A percentile compares a stretch with the other conserved stretches of the same genome.
Evolutionary conservation across 2,329 filamentous ascomycete genomes (phyloP).

Genomic region (Didymella sp.): DNA sequence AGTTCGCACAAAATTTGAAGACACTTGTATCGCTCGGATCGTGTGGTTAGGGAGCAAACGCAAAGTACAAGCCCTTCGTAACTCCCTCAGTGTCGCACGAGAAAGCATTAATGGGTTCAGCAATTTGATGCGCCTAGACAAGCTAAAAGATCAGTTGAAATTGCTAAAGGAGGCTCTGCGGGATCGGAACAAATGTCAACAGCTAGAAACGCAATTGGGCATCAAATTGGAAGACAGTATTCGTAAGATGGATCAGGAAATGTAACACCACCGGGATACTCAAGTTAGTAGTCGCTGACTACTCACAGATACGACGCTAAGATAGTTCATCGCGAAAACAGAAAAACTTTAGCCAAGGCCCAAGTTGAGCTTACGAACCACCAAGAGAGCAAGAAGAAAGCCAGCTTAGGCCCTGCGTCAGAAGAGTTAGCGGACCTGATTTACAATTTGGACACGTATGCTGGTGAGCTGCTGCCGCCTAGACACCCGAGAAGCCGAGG

Average conservation of each 20-base stretch:
- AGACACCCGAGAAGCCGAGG: not conserved
- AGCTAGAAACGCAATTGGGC: not conserved
- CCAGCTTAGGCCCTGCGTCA: not conserved
- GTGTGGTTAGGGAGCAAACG: not conserved
- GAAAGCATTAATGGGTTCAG: conserved; percentile 1
- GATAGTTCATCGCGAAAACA: not conserved
- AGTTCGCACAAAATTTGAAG: not conserved
- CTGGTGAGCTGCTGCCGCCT: not conserved
- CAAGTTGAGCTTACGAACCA: not conserved
- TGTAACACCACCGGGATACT: not conserved
- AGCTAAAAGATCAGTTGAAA: not conserved
- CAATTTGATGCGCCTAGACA: not conserved
- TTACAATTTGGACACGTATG: not conserved
- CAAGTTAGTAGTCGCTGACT: not conserved
- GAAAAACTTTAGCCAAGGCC: not conserved
- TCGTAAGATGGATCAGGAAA: not conserved
- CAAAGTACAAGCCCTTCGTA: not conserved
- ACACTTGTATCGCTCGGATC: not conserved
- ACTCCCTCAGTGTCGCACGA: not conserved
- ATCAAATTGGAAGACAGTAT: not conserved
- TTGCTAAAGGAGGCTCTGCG: not conserved
- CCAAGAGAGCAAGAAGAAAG: too few species aligned
- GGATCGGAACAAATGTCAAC: not conserved
- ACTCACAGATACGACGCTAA: not conserved
- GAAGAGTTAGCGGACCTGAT: not conserved